Percentiles rank a stretch among this genome's conserved stretches.
Evolutionary conservation across 176 grass and related monocot genomes (phyloP).

Genomic region (Chrysopogon serrulatus): DNA sequence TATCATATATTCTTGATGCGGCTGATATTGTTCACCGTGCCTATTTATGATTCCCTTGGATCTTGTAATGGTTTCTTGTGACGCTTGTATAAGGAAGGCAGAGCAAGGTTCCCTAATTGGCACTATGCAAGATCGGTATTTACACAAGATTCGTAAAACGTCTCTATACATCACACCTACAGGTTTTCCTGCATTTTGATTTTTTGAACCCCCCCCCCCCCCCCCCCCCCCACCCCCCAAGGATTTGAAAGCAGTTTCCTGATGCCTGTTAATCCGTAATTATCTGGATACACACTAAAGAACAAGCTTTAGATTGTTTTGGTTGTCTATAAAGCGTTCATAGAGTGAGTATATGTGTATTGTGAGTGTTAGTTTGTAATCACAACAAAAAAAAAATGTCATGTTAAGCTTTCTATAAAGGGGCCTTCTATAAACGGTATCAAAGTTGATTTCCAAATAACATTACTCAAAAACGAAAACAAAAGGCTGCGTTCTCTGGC

Average conservation of each 20-base stretch:
- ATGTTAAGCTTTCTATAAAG: not conserved
- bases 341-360: no score
- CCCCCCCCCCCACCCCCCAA: no score
- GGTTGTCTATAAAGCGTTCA: no score
- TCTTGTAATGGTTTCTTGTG: not conserved
- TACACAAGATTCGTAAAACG: not conserved
- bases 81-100: not conserved
- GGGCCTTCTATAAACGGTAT: not conserved
- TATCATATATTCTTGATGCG: not conserved
- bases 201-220: no score
- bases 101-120: not conserved
- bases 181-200: not conserved
- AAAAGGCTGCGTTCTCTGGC: not conserved
- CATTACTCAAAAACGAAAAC: not conserved
- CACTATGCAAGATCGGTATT: not conserved
- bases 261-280: not conserved
- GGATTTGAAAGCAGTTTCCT: not conserved
- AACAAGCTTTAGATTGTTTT: not conserved
- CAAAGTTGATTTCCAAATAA: not conserved
- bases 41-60: not conserved
- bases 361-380: no score
- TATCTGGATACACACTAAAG: not conserved
- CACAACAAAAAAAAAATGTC: no score
- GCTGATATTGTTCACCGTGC: not conserved
- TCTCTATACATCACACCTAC: not conserved